Evolutionary conservation across 2,329 filamentous ascomycete species (phyloP), one percentile per base, ranked within the genome.

Genomic region (Canariomyces notabilis): DNA sequence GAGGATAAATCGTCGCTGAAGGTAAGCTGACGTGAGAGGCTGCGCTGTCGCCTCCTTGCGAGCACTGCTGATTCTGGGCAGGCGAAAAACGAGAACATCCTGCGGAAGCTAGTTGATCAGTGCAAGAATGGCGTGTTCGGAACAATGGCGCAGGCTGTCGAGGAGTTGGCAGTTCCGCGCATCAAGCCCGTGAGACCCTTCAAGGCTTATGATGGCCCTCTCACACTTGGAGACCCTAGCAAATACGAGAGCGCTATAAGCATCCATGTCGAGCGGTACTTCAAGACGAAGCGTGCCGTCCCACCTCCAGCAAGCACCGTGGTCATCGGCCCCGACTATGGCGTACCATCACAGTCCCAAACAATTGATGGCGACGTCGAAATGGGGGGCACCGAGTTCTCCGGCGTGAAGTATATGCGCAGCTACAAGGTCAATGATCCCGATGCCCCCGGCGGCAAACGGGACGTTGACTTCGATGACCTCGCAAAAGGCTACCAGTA

Each of bases 401-500:
- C 83, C 1, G 75, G 77, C 1, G 86, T 97, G n/a, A 84, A 82
- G 57, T 85, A 79, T 49, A 74, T 83, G n/a, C 80, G 87, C 34
- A 80, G 80, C 1, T 98, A 97, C 66, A 84, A 85, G 58, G 78
- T 97, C 49, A 79, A 83, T 31, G 87, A 96, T 51, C 77, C 84
- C 5, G 72, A 77, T 32, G 82, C 82, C 0, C 82, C 85, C 0
- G 89, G 87, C 14, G 86, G 87, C 11, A 95, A 91, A 67, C 77
- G 76, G 44, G 88, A 95, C 43, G 82, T 98, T 20, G 80, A 86
- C 21, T 81, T 82, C 48, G 89, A 95, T 12, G 80, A 88, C 14
- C 74, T 98, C 31, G 88, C 88, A n/a, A 95, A 89, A 63, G 93
- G 93, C 0, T 98, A 91, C 60, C 83, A 89, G 60, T 98, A 98